Conservation (phyloP, 306 rosid genomes). For the Sechiopsis laciniata region DNA sequence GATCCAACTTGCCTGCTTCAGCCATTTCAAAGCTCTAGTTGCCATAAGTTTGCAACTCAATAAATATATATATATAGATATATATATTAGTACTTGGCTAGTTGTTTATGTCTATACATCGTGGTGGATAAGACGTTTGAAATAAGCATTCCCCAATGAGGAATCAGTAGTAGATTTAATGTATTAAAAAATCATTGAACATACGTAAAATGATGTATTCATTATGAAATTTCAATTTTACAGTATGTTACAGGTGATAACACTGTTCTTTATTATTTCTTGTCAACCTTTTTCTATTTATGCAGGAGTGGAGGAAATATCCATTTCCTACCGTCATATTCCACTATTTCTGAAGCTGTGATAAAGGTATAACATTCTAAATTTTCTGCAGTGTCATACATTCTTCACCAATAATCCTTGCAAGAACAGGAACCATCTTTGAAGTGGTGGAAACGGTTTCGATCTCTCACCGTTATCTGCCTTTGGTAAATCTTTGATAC, state of each 20-base stretch:
- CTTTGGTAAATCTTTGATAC: conserved; percentile 24
- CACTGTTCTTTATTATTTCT: conserved; percentile 8
- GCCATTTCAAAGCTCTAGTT: conserved; percentile 71
- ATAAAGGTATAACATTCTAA: background rate
- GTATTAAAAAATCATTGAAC: conserved; percentile 7
- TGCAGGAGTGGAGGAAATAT: conserved; percentile 2
- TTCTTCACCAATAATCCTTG: conserved; percentile 23
- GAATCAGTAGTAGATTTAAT: background rate
- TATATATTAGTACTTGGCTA: conserved; percentile 5
- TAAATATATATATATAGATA: background rate
- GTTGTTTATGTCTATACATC: background rate
- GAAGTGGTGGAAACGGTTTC: conserved; percentile 27
- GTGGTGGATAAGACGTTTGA: background rate
- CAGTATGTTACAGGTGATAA: background rate
- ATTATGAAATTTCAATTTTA: background rate
- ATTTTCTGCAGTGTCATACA: background rate
- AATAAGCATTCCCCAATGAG: background rate
- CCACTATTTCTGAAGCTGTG: background rate
- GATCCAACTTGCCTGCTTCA: conserved; percentile 54
- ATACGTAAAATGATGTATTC: background rate
- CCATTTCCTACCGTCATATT: background rate
- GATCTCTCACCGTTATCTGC: conserved; percentile 20
- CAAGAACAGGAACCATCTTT: conserved; percentile 26
- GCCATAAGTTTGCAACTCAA: background rate
- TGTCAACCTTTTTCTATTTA: background rate